Base-by-base conservation (phyloP, 148 eudicot species). In the Rhododendron mucronatum region DNA sequence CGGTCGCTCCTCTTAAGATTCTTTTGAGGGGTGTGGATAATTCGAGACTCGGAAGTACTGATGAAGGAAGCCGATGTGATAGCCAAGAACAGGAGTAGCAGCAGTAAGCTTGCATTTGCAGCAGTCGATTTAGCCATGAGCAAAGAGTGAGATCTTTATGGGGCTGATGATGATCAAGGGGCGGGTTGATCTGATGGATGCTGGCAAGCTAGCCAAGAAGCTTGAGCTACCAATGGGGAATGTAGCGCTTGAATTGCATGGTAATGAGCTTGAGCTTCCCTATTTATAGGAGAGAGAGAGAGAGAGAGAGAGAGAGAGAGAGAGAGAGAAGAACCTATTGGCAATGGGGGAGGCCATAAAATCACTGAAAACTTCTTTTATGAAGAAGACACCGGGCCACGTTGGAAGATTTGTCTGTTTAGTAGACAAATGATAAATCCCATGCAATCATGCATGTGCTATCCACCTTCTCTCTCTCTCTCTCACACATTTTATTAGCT, bases 11-110 rank as follows among this genome's bases (percentile, higher is more conserved):
- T 3, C 47, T 51, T 55, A 55, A 28, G 30, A 28, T 82, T 71
- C 26, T 75, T 78, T 5, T 18, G 76, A 53, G 55, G 14, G 8
- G 30, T 26, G 57, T 23, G 69, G 28, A 85, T 67, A 10, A 78
- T 59, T 9, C 91, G 87, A 26, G 91, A 87, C 28, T 86, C 87
- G 1, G 91, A 51, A 14, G 61, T 20, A 59, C n/a, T 59, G 83
- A 45, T 23, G 69, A 86, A 26, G 78, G 37, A 35, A 78, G 80
- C 37, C 20, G 57, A 26, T 13, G 84, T 81, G 28, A 85, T 35
- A 37, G 51, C 41, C 63, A 84, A 41, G 76, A 87, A 35, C 33
- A 86, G 16, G 26, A 82, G 10, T 48, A 18, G 12, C 4, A 18
- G 12, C 4, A 41, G 20, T 13, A 47, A 2, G 76, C 39, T 71